Conservation (phyloP, 345 rosid species). For the Angophora floribunda region DNA sequence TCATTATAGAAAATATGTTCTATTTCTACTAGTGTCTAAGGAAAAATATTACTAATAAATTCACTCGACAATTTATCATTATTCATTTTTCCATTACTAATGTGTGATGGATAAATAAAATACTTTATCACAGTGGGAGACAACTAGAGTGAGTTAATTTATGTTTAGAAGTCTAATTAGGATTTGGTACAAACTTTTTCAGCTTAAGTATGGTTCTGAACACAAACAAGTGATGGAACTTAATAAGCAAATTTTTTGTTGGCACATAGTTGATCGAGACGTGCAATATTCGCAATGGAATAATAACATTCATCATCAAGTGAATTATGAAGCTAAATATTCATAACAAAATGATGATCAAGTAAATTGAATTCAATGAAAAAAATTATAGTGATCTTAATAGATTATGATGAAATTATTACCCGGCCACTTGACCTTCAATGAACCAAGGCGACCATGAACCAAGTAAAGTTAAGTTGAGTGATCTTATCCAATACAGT, state of each 20-base stretch:
- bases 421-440: slow-evolving; percentile 16
- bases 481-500: slow-evolving; percentile 13
- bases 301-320: background rate
- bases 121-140: background rate
- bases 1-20: background rate
- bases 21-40: background rate
- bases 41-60: too few species aligned
- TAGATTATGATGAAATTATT: background rate
- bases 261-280: background rate
- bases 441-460: slow-evolving; percentile 16
- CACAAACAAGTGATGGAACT: background rate
- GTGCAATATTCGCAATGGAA: background rate
- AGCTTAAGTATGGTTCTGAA: background rate
- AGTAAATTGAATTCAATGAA: background rate
- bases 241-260: background rate
- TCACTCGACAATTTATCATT: background rate
- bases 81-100: background rate
- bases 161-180: background rate
- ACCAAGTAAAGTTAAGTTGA: slow-evolving; percentile 3
- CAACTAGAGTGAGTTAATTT: background rate
- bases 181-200: background rate
- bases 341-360: background rate
- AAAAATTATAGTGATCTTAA: background rate
- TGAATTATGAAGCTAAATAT: background rate
- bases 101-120: background rate